Conservation (phyloP, 768 basidiomycete species). For the Lenzites betulinus region DNA sequence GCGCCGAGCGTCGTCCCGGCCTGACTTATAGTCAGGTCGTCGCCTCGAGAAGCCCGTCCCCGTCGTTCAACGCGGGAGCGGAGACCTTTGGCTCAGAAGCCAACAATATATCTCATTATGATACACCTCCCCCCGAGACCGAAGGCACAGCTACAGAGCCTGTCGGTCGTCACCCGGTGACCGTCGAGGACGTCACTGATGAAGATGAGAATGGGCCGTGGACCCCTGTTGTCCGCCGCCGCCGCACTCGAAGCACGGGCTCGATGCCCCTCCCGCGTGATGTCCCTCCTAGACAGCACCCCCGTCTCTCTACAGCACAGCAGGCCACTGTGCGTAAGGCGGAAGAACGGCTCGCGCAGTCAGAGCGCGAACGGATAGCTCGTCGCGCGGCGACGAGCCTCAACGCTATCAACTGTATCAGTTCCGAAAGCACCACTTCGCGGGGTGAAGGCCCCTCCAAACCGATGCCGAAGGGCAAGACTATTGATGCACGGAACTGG, state of each 20-base stretch:
- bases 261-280: not conserved
- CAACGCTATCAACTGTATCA: no score
- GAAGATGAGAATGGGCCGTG: not conserved
- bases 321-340: not conserved
- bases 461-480: conserved; percentile 14
- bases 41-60: not conserved
- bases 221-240: not conserved
- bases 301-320: not conserved
- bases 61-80: not conserved
- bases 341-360: not conserved
- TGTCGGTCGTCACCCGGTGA: not conserved
- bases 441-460: conserved; percentile 13
- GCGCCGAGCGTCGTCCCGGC: not conserved
- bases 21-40: conserved; percentile 11
- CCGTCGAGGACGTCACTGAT: not conserved
- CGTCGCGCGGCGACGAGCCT: no score
- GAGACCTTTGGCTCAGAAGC: not conserved
- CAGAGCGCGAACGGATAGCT: not conserved
- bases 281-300: not conserved
- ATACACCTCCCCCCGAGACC: not conserved
- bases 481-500: conserved; percentile 24
- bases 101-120: not conserved
- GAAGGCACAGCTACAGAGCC: no score
- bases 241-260: not conserved
- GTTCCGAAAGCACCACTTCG: no score